phyloP scores from a whole-genome alignment of 2,329 filamentous ascomycete species.

The Fusarium stilboides region DNA sequence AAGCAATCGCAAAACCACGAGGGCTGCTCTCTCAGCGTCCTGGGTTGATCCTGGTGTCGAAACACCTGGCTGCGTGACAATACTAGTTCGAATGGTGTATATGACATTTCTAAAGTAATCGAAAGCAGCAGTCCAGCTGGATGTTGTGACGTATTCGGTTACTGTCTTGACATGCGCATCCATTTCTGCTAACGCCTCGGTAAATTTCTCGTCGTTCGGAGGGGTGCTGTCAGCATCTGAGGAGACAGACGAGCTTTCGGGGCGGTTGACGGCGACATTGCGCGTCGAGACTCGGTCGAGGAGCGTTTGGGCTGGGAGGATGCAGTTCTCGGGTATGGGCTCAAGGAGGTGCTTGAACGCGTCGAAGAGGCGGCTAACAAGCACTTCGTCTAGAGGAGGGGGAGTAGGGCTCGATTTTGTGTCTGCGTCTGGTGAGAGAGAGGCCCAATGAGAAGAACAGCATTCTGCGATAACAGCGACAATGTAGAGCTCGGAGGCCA shows the following conservation, averaged over 20 bases:
- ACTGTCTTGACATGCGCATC: conserved; percentile 70
- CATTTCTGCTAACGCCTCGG: conserved; percentile 61
- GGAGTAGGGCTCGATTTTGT: conserved; percentile 47
- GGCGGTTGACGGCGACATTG: conserved; percentile 55
- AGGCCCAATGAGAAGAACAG: conserved; percentile 73
- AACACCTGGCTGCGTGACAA: conserved; percentile 57
- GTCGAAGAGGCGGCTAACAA: conserved; percentile 71
- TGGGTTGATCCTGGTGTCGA: conserved; percentile 55
- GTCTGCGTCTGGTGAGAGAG: conserved; percentile 54
- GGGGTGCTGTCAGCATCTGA: conserved; percentile 36
- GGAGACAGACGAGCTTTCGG: conserved; percentile 35
- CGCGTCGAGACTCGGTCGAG: conserved; percentile 66
- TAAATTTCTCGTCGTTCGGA: conserved; percentile 47
- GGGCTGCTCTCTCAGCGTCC: conserved; percentile 67
- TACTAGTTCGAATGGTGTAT: conserved; percentile 64
- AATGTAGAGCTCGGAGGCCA: conserved; percentile 77
- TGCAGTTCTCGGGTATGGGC: conserved; percentile 71
- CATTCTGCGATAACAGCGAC: conserved; percentile 75
- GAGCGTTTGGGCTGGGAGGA: conserved; percentile 70
- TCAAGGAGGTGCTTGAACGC: conserved; percentile 70
- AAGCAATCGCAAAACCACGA: conserved; percentile 71
- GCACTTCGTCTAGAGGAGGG: conserved; percentile 62
- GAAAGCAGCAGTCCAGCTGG: conserved; percentile 73
- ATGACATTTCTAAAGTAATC: conserved; percentile 70
- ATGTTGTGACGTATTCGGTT: conserved; percentile 75